Conservation (phyloP, 2,329 filamentous ascomycete species). For the Acrodontium crateriforme region DNA sequence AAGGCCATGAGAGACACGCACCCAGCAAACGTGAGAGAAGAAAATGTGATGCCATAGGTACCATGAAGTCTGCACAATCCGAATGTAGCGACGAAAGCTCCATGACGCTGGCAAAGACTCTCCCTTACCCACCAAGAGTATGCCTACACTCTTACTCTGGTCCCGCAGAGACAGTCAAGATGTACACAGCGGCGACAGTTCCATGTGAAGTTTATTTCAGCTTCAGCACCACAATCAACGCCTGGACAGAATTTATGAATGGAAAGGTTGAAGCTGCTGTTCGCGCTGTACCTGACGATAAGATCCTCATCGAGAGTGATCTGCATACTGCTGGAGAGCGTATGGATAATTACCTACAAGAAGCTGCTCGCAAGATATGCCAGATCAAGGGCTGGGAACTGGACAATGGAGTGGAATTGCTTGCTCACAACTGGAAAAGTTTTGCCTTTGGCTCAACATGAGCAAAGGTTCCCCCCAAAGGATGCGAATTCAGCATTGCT, state of each 20-base stretch:
- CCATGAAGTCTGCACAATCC: conserved; percentile 4
- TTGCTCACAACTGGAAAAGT: conserved; percentile 61
- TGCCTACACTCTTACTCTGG: conserved; percentile 93
- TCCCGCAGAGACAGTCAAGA: conserved; percentile 56
- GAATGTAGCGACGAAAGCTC: conserved; percentile 7
- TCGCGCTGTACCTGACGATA: conserved; percentile 58
- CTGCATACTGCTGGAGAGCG: conserved; percentile 64
- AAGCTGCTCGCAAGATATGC: conserved; percentile 65
- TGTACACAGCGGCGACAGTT: conserved; percentile 60
- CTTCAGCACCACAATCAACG: conserved; percentile 72
- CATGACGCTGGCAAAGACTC: conserved; percentile 22
- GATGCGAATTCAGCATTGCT: no score
- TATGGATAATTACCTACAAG: conserved; percentile 68
- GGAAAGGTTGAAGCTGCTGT: conserved; percentile 52
- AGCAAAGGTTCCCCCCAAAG: no score
- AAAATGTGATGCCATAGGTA: conserved; percentile 6
- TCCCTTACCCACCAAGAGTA: conserved; percentile 74
- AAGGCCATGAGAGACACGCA: conserved; percentile 51
- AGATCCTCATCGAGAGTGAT: conserved; percentile 80
- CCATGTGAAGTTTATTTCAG: conserved; percentile 75
- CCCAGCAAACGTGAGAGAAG: conserved; percentile 44
- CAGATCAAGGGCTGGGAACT: conserved; percentile 63
- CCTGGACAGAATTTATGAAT: conserved; percentile 30
- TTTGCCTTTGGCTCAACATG: conserved; percentile 72
- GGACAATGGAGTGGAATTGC: conserved; percentile 50